A percentile compares a stretch with the other conserved stretches of the same genome.
phyloP scores from a whole-genome alignment of 106 monocot species.

The Chionographis japonica region DNA sequence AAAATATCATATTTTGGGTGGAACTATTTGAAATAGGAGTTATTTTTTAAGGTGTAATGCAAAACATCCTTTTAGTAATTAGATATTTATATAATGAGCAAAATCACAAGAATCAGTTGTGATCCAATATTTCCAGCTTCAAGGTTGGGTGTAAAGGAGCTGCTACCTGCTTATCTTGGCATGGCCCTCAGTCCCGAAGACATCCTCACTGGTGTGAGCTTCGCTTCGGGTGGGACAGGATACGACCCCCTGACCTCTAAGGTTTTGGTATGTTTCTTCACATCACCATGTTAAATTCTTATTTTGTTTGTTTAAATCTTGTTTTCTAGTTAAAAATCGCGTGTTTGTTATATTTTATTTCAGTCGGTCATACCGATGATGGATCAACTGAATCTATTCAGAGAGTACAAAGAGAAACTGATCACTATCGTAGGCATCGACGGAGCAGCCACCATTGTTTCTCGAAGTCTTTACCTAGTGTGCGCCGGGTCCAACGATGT shows the following conservation, averaged over 20 bases:
- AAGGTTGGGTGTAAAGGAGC: slow-evolving; percentile 9
- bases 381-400: slow-evolving; percentile 47
- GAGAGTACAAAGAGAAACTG: slow-evolving; percentile 52
- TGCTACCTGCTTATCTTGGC: slow-evolving; percentile 8
- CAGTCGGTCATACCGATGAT: slow-evolving; percentile 45
- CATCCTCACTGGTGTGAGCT: slow-evolving; percentile 17
- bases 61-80: no score
- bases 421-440: slow-evolving; percentile 32
- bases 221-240: slow-evolving; percentile 18
- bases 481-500: slow-evolving; percentile 54
- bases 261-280: background rate
- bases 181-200: slow-evolving; percentile 6
- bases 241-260: slow-evolving; percentile 13
- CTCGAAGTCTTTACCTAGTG: slow-evolving; percentile 26
- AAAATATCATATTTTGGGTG: no score
- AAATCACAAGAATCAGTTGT: no score
- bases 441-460: slow-evolving; percentile 28
- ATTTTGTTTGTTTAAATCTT: background rate
- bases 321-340: background rate
- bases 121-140: background rate
- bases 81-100: no score
- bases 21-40: no score
- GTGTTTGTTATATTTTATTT: background rate
- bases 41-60: no score
- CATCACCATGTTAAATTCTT: background rate